A percentile compares a stretch with the other conserved stretches of the same genome.
These are phyloP conservation scores for Boechera stricta DNA, from an alignment of 345 rosid genomes.

Conservation along the genomic window DNA sequence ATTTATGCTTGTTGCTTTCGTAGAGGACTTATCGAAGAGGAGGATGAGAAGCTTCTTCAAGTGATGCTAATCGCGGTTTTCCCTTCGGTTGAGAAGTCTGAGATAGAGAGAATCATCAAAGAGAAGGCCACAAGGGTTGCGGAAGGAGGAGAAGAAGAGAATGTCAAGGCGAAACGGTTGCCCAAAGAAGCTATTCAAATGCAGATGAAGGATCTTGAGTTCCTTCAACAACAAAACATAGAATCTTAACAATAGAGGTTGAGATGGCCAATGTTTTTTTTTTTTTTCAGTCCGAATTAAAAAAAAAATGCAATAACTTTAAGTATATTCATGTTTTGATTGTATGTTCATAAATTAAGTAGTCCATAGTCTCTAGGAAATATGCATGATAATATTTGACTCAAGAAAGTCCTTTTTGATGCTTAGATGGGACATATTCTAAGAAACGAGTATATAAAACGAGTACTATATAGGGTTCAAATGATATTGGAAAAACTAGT, in stretches of 20 bases:
- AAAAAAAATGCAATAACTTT: background rate
- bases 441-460: background rate
- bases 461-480: background rate
- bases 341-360: background rate
- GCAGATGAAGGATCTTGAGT: slow-evolving; percentile 96
- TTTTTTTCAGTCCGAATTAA: background rate
- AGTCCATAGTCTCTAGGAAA: background rate
- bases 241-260: slow-evolving; percentile 48
- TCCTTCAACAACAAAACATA: slow-evolving; percentile 72
- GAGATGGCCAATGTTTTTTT: slow-evolving; percentile 8
- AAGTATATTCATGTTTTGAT: slow-evolving; percentile 14
- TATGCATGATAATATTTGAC: slow-evolving; percentile 1
- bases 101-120: slow-evolving; percentile 64
- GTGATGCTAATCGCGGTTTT: slow-evolving; percentile 75
- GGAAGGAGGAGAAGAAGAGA: slow-evolving; percentile 55
- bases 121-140: slow-evolving; percentile 70
- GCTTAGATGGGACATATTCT: background rate
- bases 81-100: slow-evolving; percentile 58
- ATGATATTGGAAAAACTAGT: background rate
- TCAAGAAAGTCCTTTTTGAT: slow-evolving; percentile 5
- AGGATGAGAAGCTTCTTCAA: slow-evolving; percentile 66
- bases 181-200: slow-evolving; percentile 73
- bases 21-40: slow-evolving; percentile 70
- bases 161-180: slow-evolving; percentile 53
- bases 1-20: slow-evolving; percentile 83